phyloP scores from a whole-genome alignment of 345 rosid species.

The Hibiscus mutabilis region DNA sequence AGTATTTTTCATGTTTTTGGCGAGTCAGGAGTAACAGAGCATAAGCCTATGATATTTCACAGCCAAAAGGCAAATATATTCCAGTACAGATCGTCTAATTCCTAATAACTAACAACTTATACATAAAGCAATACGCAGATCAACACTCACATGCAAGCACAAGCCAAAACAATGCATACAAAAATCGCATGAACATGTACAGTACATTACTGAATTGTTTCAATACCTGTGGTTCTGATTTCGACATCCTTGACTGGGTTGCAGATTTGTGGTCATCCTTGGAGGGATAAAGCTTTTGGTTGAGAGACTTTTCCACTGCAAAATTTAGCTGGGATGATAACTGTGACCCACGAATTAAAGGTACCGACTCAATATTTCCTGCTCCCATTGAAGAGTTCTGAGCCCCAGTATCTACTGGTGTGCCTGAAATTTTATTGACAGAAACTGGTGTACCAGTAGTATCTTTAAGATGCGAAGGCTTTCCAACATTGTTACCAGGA shows the following conservation, averaged over 20 bases:
- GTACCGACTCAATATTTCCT: conserved; percentile 55
- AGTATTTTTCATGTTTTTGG: too few species aligned
- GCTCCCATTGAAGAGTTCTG: conserved; percentile 27
- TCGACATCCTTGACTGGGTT: conserved; percentile 28
- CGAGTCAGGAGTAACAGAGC: too few species aligned
- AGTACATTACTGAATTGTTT: conserved; percentile 76
- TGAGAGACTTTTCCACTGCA: conserved; percentile 44
- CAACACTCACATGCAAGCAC: neutral
- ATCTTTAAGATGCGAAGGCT: conserved; percentile 33
- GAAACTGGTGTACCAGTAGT: conserved; percentile 23
- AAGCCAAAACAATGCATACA: neutral
- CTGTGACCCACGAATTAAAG: conserved; percentile 41
- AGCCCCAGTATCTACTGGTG: conserved; percentile 20
- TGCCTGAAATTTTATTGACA: conserved; percentile 23
- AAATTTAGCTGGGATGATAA: conserved; percentile 42
- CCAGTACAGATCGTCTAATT: neutral
- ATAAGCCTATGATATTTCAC: neutral
- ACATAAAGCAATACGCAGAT: neutral
- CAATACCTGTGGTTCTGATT: conserved; percentile 50
- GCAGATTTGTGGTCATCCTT: conserved; percentile 34
- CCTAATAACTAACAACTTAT: neutral
- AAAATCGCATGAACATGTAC: conserved; percentile 13
- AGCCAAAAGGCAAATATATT: neutral
- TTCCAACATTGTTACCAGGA: conserved; percentile 26
- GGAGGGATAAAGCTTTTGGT: conserved; percentile 25